phyloP scores from a whole-genome alignment of 768 basidiomycete species.

The Lactarius deliciosus region DNA sequence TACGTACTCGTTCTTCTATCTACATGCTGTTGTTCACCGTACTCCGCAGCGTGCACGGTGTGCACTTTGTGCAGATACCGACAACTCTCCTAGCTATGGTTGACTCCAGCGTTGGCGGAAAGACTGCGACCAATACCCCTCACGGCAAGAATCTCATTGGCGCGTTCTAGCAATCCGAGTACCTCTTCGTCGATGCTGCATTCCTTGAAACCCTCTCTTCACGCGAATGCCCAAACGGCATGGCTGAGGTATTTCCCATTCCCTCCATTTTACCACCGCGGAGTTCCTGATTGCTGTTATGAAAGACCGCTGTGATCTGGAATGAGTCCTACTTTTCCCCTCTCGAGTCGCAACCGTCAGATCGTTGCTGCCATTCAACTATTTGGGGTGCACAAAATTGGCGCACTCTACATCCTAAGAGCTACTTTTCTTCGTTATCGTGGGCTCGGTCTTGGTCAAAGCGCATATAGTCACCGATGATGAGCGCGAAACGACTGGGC shows the following conservation, averaged over 20 bases:
- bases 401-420: constrained; percentile 74
- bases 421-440: constrained; percentile 87
- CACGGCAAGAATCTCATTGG: constrained; percentile 99
- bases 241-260: constrained; percentile 76
- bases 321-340: constrained; percentile 84
- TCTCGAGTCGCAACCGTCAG: constrained; percentile 82
- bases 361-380: constrained; percentile 84
- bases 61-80: constrained; percentile 93
- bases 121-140: constrained; percentile 98
- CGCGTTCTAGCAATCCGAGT: constrained; percentile 97
- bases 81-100: constrained; percentile 98
- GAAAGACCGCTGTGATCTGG: constrained; percentile 98
- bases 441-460: constrained; percentile 92
- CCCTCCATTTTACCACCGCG: neutral
- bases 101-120: constrained; percentile 95
- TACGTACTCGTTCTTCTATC: constrained; percentile 43
- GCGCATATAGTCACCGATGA: constrained; percentile 96
- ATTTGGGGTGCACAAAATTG: constrained; percentile 52
- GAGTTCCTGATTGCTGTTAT: neutral
- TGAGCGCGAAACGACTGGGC: constrained; percentile 86
- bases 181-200: constrained; percentile 95
- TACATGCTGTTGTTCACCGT: neutral
- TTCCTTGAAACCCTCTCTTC: constrained; percentile 91
- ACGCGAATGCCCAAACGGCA: constrained; percentile 96
- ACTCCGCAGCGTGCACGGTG: constrained; percentile 84